Base-by-base conservation (phyloP, 1,284 basidiomycete species). In the Puccinia triticina region DNA sequence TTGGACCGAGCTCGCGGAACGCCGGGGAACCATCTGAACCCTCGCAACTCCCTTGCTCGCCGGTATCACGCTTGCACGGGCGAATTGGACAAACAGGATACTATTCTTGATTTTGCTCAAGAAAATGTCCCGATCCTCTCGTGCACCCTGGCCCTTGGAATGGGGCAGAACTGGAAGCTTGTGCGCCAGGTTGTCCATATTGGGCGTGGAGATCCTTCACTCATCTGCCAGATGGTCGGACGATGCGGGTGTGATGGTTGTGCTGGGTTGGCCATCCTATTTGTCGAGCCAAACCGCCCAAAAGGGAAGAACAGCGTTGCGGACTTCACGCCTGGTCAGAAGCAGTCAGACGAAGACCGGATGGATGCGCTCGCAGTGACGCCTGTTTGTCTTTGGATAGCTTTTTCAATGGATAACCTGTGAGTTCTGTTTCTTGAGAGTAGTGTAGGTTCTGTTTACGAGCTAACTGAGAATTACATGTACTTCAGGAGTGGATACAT, bases 241-340 rank as follows among this genome's bases (percentile, higher is more conserved):
- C 10, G 73, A 75, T 55, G 53, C n/a, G 73, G 48, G 1, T 29
- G 53, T 0, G 53, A 55, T 23, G 53, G 50, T 1, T 3, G 53
- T 0, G 53, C 73, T 1, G 73, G 73, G 1, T 55, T 75, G 18
- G 73, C 48, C 7, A n/a, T 75, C 8, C 57, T 75, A 3, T 75
- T 57, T 21, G 53, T 75, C 26, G 73, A 75, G 40, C 7, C 48
- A 2, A 57, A 53, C 53, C 50, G n/a, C 2, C 73, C 73, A 4
- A 75, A 75, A 10, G 48, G 73, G n/a, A 75, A 75, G 16, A 75
- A 57, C 40, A 40, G 37, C n/a, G 3, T 75, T n/a, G n/a, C 26
- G 21, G 53, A 75, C 21, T 75, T 75, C 40, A 40, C n/a, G n/a
- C n/a, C n/a, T n/a, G n/a, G n/a, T n/a, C n/a, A n/a, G n/a, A n/a